Base-by-base conservation (phyloP, 192 early-diverging fungal species). In the Gryganskiella cystojenkinii region DNA sequence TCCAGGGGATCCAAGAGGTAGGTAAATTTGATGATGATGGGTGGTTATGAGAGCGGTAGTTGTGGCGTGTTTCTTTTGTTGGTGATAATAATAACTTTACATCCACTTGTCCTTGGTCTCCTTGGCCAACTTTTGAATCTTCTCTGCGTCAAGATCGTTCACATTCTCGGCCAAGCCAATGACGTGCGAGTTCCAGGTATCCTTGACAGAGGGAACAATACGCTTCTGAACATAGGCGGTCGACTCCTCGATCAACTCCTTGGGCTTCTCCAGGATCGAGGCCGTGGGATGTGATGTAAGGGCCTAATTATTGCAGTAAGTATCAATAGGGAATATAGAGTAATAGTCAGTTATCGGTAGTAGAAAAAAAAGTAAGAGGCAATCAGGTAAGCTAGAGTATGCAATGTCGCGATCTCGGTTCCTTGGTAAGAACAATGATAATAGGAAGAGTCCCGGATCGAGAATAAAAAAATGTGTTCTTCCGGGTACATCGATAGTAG, bases 211-310 rank as follows among this genome's bases (percentile, higher is more conserved):
- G 47, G 74, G 74, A 25, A 78, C 22, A 24, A 78, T 35, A 15
- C 74, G 60, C 30, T 40, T 54, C 60, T 78, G 65, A 37, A 78
- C 15, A 31, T 78, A 78, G 4, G 74, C 46, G 11, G 74, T 45
- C 53, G 74, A 78, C 33, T 78, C 66, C 7, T 78, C 74, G 20
- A 78, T 25, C 40, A 78, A 25, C 67, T 78, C 74, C 61, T 78
- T 78, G 45, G 74, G 74, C 56, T 78, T 78, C 0, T 78, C 74
- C 4, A 78, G 61, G 55, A 78, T 68, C 25, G 74, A 69, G 1
- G 74, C 74, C 13, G 74, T 78, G 51, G 74, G 74, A 45, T 78
- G 74, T 78, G 74, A 78, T 59, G 74, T 78, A 17, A 78, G 47
- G 40, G 34, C 74, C 74, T 78, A 64, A 42, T 61, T 7, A 8